Conservation (phyloP, 1,139 yeast genomes). For the Maudiozyma humilis region DNA sequence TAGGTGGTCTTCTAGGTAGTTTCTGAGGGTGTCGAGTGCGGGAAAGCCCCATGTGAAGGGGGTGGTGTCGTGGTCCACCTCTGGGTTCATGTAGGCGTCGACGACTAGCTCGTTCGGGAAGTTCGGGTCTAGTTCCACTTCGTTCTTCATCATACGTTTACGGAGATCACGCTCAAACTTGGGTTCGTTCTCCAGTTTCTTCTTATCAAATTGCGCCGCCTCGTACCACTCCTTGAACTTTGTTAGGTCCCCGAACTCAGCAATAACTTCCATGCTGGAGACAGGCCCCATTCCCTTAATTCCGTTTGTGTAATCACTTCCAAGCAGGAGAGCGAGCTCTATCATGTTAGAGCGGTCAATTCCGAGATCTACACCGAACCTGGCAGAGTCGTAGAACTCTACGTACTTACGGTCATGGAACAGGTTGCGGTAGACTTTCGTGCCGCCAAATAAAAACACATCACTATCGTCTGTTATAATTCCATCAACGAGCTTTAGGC, state of each 20-base stretch:
- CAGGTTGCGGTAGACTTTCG: conserved; percentile 79
- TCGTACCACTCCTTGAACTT: conserved; percentile 49
- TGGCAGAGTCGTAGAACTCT: conserved; percentile 64
- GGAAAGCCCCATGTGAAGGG: conserved; percentile 88
- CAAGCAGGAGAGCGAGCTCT: conserved; percentile 71
- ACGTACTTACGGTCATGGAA: conserved; percentile 90
- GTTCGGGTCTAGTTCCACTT: conserved; percentile 40
- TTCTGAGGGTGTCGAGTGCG: conserved; percentile 67
- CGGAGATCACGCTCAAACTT: conserved; percentile 49
- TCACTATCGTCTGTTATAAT: conserved; percentile 96
- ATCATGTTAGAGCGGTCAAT: conserved; percentile 56
- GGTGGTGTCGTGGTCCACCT: conserved; percentile 72
- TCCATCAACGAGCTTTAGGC: conserved; percentile 76
- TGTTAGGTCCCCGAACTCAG: conserved; percentile 57
- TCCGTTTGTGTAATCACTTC: conserved; percentile 93
- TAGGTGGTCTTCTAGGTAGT: conserved; percentile 59
- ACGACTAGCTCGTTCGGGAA: conserved; percentile 67
- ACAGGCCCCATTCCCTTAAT: conserved; percentile 90
- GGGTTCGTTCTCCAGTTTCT: conserved; percentile 36
- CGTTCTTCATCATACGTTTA: conserved; percentile 48
- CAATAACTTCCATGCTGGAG: conserved; percentile 82
- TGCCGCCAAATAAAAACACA: conserved; percentile 90
- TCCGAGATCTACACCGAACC: conserved; percentile 58
- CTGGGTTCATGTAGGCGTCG: conserved; percentile 71
- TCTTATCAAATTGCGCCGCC: conserved; percentile 34